Evolutionary conservation across 1,284 basidiomycete genomes (phyloP).

Genomic region (Cutaneotrichosporon daszewskae): DNA sequence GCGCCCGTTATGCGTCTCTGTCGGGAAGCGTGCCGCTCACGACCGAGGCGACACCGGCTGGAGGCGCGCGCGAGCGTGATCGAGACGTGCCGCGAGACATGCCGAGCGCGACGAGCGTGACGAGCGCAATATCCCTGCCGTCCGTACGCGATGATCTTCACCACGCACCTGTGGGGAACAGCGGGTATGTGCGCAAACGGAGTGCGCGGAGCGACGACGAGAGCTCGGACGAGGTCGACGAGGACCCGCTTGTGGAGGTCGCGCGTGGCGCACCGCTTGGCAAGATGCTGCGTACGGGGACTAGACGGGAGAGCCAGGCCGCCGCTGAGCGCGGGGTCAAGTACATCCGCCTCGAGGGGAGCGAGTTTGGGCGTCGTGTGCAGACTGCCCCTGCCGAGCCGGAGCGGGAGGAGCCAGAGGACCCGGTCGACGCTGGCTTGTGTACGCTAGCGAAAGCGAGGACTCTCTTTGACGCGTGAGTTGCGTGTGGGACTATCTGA

Average conservation of each 20-base stretch:
- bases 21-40: no score
- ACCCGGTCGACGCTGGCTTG: slow-evolving; percentile 51
- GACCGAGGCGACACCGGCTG: no score
- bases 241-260: slow-evolving; percentile 1
- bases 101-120: no score
- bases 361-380: background rate
- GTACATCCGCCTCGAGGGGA: background rate
- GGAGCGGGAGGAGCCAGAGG: background rate
- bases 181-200: no score
- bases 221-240: slow-evolving; percentile 1
- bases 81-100: no score
- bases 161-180: no score
- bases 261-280: background rate
- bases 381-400: background rate
- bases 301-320: background rate
- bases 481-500: no score
- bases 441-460: slow-evolving; percentile 69
- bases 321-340: background rate
- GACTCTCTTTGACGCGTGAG: slow-evolving; percentile 62
- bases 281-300: no score
- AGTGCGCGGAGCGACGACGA: background rate
- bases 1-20: no score
- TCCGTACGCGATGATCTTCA: background rate
- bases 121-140: background rate
- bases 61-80: no score